These are phyloP conservation scores for Trametes coccinea DNA, from an alignment of 768 basidiomycete species.

Conservation along the genomic window DNA sequence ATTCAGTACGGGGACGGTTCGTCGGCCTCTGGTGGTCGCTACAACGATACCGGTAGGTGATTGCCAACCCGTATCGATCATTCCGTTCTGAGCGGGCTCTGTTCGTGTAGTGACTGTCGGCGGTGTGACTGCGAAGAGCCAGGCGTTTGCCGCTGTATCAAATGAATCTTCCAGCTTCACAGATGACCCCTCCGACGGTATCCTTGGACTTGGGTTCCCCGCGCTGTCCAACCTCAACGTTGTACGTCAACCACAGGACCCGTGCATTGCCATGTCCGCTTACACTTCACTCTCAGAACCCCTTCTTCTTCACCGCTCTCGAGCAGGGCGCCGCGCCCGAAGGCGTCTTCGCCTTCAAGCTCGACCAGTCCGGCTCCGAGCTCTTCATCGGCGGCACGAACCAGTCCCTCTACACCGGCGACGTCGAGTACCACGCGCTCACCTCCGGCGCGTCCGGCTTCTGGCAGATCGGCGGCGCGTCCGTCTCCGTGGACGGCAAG, in stretches of 20 bases:
- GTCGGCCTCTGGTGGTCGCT: conserved; percentile 16
- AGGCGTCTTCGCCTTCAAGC: conserved; percentile 50
- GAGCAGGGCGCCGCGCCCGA: conserved; percentile 35
- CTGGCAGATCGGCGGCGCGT: conserved; percentile 33
- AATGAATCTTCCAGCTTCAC: conserved; percentile 37
- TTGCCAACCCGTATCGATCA: too few relatives aligned
- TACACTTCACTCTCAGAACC: conserved; percentile 17
- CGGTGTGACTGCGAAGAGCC: conserved; percentile 36
- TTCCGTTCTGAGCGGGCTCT: not conserved
- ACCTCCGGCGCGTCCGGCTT: conserved; percentile 19
- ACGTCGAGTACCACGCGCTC: conserved; percentile 33
- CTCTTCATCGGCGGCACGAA: conserved; percentile 60
- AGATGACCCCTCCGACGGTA: conserved; percentile 38
- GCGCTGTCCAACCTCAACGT: conserved; percentile 18
- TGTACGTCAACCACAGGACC: not conserved
- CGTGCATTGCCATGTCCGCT: not conserved
- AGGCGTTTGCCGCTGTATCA: conserved; percentile 46
- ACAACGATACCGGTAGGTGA: conserved; percentile 20
- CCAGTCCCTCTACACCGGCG: conserved; percentile 44
- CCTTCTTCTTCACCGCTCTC: conserved; percentile 44
- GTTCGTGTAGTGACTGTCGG: conserved; percentile 17
- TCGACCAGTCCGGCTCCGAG: conserved; percentile 46
- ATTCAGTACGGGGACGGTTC: conserved; percentile 25
- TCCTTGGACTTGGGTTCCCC: conserved; percentile 42
- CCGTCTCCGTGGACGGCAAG: conserved; percentile 26